Base-by-base conservation (phyloP, 2,329 filamentous ascomycete genomes). In the Lanzia echinophila region DNA sequence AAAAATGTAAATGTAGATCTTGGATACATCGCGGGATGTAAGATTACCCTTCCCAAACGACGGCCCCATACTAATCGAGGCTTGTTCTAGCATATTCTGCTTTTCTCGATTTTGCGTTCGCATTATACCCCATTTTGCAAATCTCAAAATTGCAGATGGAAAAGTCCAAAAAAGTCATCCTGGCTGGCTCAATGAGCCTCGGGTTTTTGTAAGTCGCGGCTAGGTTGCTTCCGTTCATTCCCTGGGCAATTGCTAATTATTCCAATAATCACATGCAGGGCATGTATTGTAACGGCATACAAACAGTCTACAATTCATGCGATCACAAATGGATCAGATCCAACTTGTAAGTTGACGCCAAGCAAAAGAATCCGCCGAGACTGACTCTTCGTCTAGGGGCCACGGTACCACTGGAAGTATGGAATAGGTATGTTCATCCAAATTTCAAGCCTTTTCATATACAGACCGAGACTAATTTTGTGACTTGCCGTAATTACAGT, bases 331-430 rank as follows among this genome's bases (percentile, higher is more conserved):
- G 34, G 6, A 28, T 32, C 20, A 38, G 47, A 49, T 41, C 47
- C 47, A 49, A 49, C 47, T 39, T 49, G 45, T 48, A 48, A 48
- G 45, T 48, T 19, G 17, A 20, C 34, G 34, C 34, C 12, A 38
- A 13, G 11, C 34, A 38, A 38, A 38, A 38, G n/a, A 38, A 17
- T 5, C n/a, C 12, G 5, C 12, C 34, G 34, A 17, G 12, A 22
- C 28, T n/a, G 19, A 36, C 28, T 11, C 33, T 24, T 28, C 24
- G 4, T 28, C 24, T 4, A 28, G 24, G 47, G 47, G 47, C 47
- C 22, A 49, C 47, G 24, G 22, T 49, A 20, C 47, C 47, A 22
- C 24, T 49, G n/a, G 47, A 49, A 49, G 47, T 49, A 17, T 49
- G 47, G 47, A 49, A 49, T 39, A 41, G 38, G 38, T 41, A 20